These are phyloP conservation scores for Chaetomium globosum DNA, from an alignment of 2,329 filamentous ascomycete species.

Conservation along the genomic window DNA sequence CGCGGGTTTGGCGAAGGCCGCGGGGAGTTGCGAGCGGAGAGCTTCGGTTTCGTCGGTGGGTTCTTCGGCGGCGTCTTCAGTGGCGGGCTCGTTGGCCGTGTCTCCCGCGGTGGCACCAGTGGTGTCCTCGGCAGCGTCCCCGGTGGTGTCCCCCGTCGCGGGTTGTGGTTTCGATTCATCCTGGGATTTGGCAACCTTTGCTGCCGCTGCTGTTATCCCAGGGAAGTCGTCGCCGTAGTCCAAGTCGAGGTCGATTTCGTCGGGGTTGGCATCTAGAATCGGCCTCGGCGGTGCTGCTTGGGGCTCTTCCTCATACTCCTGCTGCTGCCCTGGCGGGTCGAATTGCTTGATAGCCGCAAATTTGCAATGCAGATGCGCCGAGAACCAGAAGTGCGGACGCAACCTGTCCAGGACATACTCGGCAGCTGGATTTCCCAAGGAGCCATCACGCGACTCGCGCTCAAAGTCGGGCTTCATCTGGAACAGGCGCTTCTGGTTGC, in stretches of 20 bases:
- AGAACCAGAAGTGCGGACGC: constrained; percentile 86
- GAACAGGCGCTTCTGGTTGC: constrained; percentile 70
- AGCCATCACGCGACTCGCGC: constrained; percentile 73
- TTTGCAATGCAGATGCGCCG: constrained; percentile 89
- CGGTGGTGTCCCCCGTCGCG: constrained; percentile 31
- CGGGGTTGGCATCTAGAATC: constrained; percentile 24
- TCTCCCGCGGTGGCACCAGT: constrained; percentile 30
- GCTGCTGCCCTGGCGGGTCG: constrained; percentile 43
- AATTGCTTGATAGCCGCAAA: constrained; percentile 72
- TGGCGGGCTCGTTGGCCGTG: constrained; percentile 20
- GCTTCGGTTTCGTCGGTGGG: constrained; percentile 46
- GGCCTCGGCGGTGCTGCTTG: neutral
- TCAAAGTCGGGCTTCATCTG: constrained; percentile 73
- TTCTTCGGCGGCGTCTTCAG: constrained; percentile 30
- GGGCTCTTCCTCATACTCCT: constrained; percentile 26
- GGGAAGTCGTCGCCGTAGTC: constrained; percentile 25
- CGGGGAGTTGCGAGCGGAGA: constrained; percentile 73
- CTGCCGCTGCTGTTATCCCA: neutral
- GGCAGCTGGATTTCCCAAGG: constrained; percentile 78
- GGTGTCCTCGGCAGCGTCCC: constrained; percentile 32
- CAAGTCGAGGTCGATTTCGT: constrained; percentile 35
- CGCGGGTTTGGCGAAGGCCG: constrained; percentile 63
- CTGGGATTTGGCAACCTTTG: neutral
- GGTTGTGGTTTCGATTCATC: constrained; percentile 20
- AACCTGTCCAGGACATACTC: constrained; percentile 78